phyloP scores from a whole-genome alignment of 345 rosid species.

The Turritis glabra region DNA sequence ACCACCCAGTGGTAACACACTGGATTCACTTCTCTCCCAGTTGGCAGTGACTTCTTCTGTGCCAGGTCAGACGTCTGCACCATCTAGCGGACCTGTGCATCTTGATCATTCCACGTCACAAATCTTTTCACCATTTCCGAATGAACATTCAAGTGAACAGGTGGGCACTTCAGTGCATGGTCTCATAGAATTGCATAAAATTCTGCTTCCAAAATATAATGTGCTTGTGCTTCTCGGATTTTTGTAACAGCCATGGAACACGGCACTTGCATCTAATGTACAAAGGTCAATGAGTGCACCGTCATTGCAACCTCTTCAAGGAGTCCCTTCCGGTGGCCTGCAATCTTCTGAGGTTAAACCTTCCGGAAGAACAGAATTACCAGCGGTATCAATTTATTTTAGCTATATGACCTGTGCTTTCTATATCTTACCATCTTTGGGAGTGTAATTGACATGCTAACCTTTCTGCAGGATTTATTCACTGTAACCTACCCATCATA shows the following conservation, averaged over 20 bases:
- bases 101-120: slow-evolving; percentile 48
- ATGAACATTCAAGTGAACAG: slow-evolving; percentile 62
- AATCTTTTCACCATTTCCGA: slow-evolving; percentile 45
- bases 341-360: slow-evolving; percentile 54
- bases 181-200: background rate
- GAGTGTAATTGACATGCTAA: slow-evolving; percentile 4
- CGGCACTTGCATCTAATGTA: slow-evolving; percentile 41
- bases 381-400: slow-evolving; percentile 55
- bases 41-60: slow-evolving; percentile 57
- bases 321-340: slow-evolving; percentile 35
- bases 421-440: background rate
- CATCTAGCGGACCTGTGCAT: slow-evolving; percentile 39
- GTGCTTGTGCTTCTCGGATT: slow-evolving; percentile 8
- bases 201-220: background rate
- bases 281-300: slow-evolving; percentile 49
- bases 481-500: slow-evolving; percentile 56
- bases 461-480: slow-evolving; percentile 74
- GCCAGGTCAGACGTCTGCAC: slow-evolving; percentile 50
- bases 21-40: slow-evolving; percentile 84
- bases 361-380: slow-evolving; percentile 69
- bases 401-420: background rate
- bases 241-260: slow-evolving; percentile 62
- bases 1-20: slow-evolving; percentile 51
- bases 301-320: slow-evolving; percentile 49
- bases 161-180: slow-evolving; percentile 38